Base-by-base conservation (phyloP, 2,329 filamentous ascomycete species). In the Trichoderma guizhouense region DNA sequence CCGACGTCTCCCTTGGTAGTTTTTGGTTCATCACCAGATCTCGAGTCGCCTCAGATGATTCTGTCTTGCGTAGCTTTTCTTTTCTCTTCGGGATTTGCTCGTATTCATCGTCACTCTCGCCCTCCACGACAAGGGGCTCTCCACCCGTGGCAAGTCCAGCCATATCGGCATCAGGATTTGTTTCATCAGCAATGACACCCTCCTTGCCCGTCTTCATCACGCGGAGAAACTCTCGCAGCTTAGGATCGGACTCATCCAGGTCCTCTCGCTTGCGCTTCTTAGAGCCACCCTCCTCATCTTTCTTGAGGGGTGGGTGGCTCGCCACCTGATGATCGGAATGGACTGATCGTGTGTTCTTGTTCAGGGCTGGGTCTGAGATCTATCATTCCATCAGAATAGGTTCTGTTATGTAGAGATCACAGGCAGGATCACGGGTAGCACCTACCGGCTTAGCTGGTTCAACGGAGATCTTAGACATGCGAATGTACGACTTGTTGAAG, bases 401-500 rank as follows among this genome's bases (percentile, higher is more conserved):
- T 43, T 51, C 71, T 70, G 73, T 72, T 58, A 75, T 76, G 75
- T 68, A 75, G 67, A 63, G 15, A 12, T 63, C 30, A 39, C 24
- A n/a, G 67, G 55, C 53, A 64, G 39, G 28, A 62, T 62, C 67
- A 62, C 47, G 66, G 64, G 61, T 69, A 57, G 63, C 53, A 80
- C 86, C 79, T 80, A 97, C 92, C 73, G 96, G 92, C 80, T 89
- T 91, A 71, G 96, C 96, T 78, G 96, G 84, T 84, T 98, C 95
- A 74, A 98, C 96, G 34, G 87, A 88, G 78, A 99, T 94, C 84
- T 92, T 97, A 72, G 95, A 97, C 93, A 98, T 96, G 77, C 94
- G 93, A 78, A 99, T 94, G 83, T 94, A 99, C 74, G 95, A 92
- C 80, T 90, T 93, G 86, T 99, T 95, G 86, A 98, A 98, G 85